Evolutionary conservation across 352 stramenopile species (phyloP).

Genomic region (Phytopythium chamaehyphon): DNA sequence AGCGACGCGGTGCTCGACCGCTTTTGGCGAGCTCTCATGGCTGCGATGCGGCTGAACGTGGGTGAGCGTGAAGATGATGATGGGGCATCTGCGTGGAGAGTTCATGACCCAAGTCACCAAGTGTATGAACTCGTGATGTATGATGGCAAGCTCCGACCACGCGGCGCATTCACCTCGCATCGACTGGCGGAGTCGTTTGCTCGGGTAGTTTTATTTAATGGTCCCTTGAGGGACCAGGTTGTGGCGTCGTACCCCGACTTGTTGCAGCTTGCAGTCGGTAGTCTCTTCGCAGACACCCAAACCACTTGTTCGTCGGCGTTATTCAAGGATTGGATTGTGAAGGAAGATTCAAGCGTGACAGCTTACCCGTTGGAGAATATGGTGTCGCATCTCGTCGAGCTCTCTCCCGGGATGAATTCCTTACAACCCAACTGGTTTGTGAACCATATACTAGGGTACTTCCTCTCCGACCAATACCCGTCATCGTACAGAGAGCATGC

Average conservation of each 20-base stretch:
- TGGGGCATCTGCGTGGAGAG: conserved; percentile 18
- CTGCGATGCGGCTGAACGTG: conserved; percentile 8
- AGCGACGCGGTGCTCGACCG: conserved; percentile 42
- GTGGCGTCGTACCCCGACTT: conserved; percentile 13
- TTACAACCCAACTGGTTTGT: conserved; percentile 79
- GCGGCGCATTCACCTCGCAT: conserved; percentile 12
- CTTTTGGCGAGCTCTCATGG: conserved; percentile 48
- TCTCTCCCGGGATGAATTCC: conserved; percentile 41
- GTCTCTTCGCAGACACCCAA: conserved; percentile 24
- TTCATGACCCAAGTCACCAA: conserved; percentile 40
- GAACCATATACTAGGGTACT: conserved; percentile 54
- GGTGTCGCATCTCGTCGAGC: conserved; percentile 37
- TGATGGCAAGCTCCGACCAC: conserved; percentile 28
- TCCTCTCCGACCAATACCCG: conserved; percentile 32
- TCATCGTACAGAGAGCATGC: conserved; percentile 19
- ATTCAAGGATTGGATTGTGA: conserved; percentile 18
- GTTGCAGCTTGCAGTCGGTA: conserved; percentile 31
- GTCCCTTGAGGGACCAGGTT: conserved; percentile 6
- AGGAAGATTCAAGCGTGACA: conserved; percentile 13
- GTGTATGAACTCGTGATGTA: conserved; percentile 49
- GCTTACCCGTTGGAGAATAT: conserved; percentile 23
- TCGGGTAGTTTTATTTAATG: conserved; percentile 31
- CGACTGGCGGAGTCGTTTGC: conserved; percentile 40
- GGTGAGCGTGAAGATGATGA: conserved; percentile 11
- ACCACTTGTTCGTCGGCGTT: conserved; percentile 5